These are phyloP conservation scores for Chenopodium formosanum DNA, from an alignment of 148 eudicot species.

Conservation along the genomic window DNA sequence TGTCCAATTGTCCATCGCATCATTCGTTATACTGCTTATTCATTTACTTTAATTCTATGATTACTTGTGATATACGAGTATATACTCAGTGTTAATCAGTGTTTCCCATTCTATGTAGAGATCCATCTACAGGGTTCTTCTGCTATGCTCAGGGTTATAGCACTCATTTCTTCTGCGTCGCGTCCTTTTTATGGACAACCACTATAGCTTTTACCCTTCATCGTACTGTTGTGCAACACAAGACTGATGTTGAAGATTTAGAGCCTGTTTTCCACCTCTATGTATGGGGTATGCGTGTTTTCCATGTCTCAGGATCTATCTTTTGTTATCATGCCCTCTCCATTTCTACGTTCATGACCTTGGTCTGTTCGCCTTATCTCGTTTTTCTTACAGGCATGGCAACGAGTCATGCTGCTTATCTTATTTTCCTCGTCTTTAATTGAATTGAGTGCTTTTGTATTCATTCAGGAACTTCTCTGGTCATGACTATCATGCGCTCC, in stretches of 20 bases:
- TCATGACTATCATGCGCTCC: conserved; percentile 87
- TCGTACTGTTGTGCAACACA: conserved; percentile 95
- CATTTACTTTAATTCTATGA: too few species aligned
- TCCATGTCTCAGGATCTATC: neutral
- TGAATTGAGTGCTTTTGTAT: neutral
- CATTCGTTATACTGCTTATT: too few species aligned
- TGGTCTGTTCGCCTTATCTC: too few species aligned
- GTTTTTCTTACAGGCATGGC: too few species aligned
- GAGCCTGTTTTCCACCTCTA: conserved; percentile 95
- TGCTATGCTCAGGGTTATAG: conserved; percentile 96
- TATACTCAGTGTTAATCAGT: neutral
- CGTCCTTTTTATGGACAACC: conserved; percentile 97
- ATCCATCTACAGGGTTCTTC: conserved; percentile 92
- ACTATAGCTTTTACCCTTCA: conserved; percentile 96
- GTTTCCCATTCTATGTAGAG: conserved; percentile 48
- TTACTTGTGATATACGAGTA: neutral
- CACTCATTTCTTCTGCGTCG: conserved; percentile 94
- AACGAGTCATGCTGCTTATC: too few species aligned
- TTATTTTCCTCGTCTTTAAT: too few species aligned
- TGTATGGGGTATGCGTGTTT: conserved; percentile 76
- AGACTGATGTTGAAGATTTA: conserved; percentile 93
- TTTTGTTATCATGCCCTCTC: neutral
- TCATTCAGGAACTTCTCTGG: conserved; percentile 77
- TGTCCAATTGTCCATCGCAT: too few species aligned
- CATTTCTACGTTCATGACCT: neutral